Evolutionary conservation across 192 early-diverging fungal species (phyloP).

Genomic region (Chytriomyces confervae): DNA sequence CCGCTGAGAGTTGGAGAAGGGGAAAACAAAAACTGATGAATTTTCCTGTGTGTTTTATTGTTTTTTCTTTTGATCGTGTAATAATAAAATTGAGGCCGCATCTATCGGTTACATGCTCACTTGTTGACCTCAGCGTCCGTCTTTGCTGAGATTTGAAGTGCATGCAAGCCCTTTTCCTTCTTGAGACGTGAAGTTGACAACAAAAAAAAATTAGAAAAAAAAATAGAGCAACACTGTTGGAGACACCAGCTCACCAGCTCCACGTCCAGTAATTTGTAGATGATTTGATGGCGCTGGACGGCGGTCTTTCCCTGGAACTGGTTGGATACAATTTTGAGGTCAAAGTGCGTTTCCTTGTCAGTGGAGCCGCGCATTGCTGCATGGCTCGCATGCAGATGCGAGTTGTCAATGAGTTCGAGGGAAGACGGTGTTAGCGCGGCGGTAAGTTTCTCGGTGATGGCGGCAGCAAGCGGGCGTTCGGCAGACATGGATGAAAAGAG

Average conservation of each 20-base stretch:
- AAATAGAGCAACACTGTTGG: too few species aligned
- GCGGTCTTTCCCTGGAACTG: constrained; percentile 60
- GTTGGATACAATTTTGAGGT: constrained; percentile 72
- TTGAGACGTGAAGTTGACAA: too few species aligned
- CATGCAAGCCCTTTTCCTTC: constrained; percentile 67
- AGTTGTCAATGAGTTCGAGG: constrained; percentile 79
- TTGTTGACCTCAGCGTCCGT: constrained; percentile 62
- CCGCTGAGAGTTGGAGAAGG: not conserved
- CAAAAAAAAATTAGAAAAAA: too few species aligned
- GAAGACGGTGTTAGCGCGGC: constrained; percentile 59
- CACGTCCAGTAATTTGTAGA: constrained; percentile 69
- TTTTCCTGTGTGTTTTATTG: not conserved
- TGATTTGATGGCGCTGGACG: constrained; percentile 52
- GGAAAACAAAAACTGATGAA: not conserved
- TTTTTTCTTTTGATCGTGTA: too few species aligned
- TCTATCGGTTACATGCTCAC: not conserved
- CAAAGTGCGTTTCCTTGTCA: constrained; percentile 83
- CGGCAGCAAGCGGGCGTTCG: constrained; percentile 9
- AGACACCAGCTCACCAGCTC: constrained; percentile 52
- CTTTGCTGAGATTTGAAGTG: constrained; percentile 76
- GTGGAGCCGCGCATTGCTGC: constrained; percentile 77
- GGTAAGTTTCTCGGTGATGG: constrained; percentile 39
- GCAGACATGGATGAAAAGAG: constrained; percentile 12
- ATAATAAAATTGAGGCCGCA: not conserved
- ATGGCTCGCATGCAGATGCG: constrained; percentile 78